A percentile compares a stretch with the other conserved stretches of the same genome.
Conservation (phyloP, 163 green algal genomes). For the Chloroidium sp. region DNA sequence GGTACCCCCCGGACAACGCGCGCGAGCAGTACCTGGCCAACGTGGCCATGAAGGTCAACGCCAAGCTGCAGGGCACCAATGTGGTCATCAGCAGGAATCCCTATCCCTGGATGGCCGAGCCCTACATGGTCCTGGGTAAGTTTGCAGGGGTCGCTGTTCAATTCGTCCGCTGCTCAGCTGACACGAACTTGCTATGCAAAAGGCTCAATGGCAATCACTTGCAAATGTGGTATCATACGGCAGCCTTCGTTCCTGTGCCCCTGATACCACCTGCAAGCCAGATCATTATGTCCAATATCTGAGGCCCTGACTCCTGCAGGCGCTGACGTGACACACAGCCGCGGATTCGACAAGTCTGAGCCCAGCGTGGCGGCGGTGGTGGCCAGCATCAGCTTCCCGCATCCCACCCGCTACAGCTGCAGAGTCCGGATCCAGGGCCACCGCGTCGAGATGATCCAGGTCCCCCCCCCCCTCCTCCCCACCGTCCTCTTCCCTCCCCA, state of each 20-base stretch:
- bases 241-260: too few species aligned
- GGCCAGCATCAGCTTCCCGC: conserved; percentile 26
- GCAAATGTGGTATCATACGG: too few species aligned
- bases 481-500: too few species aligned
- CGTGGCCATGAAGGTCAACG: conserved; percentile 40
- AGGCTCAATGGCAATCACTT: too few species aligned
- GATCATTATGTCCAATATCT: too few species aligned
- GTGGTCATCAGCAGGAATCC: conserved; percentile 4
- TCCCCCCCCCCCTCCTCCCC: neutral
- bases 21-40: conserved; percentile 24
- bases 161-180: too few species aligned
- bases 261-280: too few species aligned
- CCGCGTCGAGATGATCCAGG: conserved; percentile 12
- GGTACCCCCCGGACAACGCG: conserved; percentile 2
- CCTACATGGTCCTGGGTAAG: conserved; percentile 50
- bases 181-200: too few species aligned
- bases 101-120: conserved; percentile 6
- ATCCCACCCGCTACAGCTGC: conserved; percentile 19
- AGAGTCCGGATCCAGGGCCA: conserved; percentile 43
- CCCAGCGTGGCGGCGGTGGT: conserved; percentile 49
- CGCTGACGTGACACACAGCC: conserved; percentile 53
- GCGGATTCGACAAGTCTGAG: conserved; percentile 24
- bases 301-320: neutral
- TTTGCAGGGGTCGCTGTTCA: too few species aligned
- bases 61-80: conserved; percentile 31